These are phyloP conservation scores for Colletotrichum filicis DNA, from an alignment of 2,329 filamentous ascomycete genomes.

Conservation along the genomic window DNA sequence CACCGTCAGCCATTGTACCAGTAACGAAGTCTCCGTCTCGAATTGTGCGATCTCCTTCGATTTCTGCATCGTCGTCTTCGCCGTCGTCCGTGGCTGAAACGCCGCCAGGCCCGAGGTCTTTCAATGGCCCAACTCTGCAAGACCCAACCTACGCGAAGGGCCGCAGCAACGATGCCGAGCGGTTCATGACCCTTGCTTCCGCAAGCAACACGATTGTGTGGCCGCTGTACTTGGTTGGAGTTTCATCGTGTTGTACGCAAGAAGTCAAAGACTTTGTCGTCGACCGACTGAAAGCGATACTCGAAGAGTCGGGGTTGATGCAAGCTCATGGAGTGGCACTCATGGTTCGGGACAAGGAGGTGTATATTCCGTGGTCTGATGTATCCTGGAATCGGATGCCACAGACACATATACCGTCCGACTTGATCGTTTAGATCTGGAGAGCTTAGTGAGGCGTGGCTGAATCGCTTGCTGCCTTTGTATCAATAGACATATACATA, in stretches of 20 bases:
- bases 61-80: slow-evolving; percentile 41
- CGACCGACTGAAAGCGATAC: slow-evolving; percentile 55
- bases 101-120: neutral
- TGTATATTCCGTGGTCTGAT: slow-evolving; percentile 41
- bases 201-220: slow-evolving; percentile 61
- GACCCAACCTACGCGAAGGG: slow-evolving; percentile 50
- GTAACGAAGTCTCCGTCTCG: slow-evolving; percentile 43
- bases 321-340: slow-evolving; percentile 57
- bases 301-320: slow-evolving; percentile 56
- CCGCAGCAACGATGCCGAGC: slow-evolving; percentile 50
- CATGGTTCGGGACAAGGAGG: slow-evolving; percentile 52
- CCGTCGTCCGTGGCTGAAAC: slow-evolving; percentile 32
- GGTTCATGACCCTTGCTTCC: slow-evolving; percentile 60
- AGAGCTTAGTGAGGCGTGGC: neutral
- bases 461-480: neutral
- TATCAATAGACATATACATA: neutral
- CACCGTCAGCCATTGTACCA: slow-evolving; percentile 43
- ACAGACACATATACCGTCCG: slow-evolving; percentile 37
- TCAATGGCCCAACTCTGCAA: slow-evolving; percentile 48
- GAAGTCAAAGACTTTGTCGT: slow-evolving; percentile 56
- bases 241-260: slow-evolving; percentile 56
- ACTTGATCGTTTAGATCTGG: slow-evolving; percentile 42
- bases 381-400: slow-evolving; percentile 40
- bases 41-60: slow-evolving; percentile 43
- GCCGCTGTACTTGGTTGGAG: slow-evolving; percentile 61